phyloP scores from a whole-genome alignment of 768 basidiomycete species.

The Tephrocybe sp. region DNA sequence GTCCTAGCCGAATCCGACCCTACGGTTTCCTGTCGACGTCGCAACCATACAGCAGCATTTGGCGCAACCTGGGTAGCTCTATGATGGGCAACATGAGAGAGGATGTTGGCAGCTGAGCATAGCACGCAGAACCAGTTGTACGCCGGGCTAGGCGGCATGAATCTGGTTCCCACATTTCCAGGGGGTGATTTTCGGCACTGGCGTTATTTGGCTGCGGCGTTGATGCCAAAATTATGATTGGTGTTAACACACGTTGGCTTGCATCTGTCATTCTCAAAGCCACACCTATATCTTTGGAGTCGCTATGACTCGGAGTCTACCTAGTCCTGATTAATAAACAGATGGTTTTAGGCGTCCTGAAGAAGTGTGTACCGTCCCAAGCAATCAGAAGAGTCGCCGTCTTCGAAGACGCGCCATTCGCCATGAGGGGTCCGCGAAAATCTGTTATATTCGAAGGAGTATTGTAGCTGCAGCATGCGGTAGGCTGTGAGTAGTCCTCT shows the following conservation, averaged over 20 bases:
- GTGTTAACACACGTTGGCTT: no score
- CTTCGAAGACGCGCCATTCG: no score
- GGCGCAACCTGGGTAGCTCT: constrained; percentile 42
- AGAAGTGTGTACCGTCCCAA: no score
- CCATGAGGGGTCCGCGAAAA: no score
- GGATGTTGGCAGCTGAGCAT: constrained; percentile 56
- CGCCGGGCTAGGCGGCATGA: constrained; percentile 67
- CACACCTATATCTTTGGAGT: no score
- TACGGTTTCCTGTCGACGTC: constrained; percentile 6
- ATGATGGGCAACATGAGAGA: constrained; percentile 60
- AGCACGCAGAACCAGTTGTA: constrained; percentile 74
- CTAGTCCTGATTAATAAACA: no score
- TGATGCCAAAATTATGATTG: not conserved
- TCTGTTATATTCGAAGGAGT: no score
- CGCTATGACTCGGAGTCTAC: no score
- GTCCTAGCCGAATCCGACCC: not conserved
- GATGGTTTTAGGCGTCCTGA: no score
- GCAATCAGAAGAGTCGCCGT: no score
- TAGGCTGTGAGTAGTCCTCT: no score
- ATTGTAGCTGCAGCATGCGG: no score
- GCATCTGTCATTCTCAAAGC: not conserved
- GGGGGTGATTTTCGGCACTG: not conserved
- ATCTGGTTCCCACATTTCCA: not conserved
- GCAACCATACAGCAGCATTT: constrained; percentile 14
- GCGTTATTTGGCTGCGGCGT: constrained; percentile 8